Base-by-base conservation (phyloP, 2,329 filamentous ascomycete genomes). In the Colletotrichum plurivorum region DNA sequence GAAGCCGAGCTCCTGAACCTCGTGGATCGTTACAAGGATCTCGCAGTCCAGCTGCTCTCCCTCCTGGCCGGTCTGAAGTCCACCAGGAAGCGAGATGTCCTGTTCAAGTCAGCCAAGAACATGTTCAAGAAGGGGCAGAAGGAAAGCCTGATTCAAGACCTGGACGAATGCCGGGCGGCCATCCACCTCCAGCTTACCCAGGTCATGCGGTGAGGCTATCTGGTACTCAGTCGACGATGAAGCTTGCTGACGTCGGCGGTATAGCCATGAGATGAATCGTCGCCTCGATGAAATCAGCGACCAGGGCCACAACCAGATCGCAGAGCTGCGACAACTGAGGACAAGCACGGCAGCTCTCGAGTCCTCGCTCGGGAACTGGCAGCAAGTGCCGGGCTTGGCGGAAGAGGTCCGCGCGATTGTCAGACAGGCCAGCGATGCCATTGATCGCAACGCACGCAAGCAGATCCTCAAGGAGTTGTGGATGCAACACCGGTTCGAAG, bases 401-500 rank as follows among this genome's bases (percentile, higher is more conserved):
- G 20, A 57, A n/a, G 18, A 31, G 27, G 20, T 57, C 13, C 54
- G 55, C 18, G 4, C 4, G 4, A 45, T 48, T 0, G 4, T 58
- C 6, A 16, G 20, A 2, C 8, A 22, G n/a, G 10, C 22, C 5
- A 48, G 13, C 20, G 13, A 16, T 1, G 43, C 55, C 15, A 22
- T 57, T 3, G 15, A 46, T 10, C 4, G 39, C 18, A 15, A 5
- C 27, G 48, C 12, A 1, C 49, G 53, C 16, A n/a, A 12, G 16
- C 2, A 22, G 0, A 31, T 62, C 7, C 15, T 54, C 16, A 27
- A 54, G 31, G 27, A 54, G n/a, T 36, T 62, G 1, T 45, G 39
- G 9, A 62, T 62, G 59, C 25, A 22, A 12, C 8, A 15, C 48
- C 53, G 59, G 2, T 62, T 62, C 5, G 59, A 62, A 2, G 59